Conservation (phyloP, 257 asterid genomes). For the Solanum sparsipilum region DNA sequence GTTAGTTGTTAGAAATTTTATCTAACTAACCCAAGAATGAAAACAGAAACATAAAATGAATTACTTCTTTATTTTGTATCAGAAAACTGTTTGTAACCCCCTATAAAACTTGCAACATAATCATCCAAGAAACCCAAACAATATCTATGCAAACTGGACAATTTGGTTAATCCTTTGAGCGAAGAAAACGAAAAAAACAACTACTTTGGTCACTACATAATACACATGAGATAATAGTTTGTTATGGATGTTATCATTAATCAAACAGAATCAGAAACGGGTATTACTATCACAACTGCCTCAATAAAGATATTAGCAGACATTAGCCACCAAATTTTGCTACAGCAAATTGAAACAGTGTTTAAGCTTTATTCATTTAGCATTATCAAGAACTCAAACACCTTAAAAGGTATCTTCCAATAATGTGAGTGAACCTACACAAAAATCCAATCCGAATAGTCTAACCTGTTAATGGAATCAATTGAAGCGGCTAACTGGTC, state of each 20-base stretch:
- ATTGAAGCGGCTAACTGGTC: slow-evolving; percentile 68
- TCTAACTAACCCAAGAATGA: background rate
- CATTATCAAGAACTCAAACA: background rate
- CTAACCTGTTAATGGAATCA: slow-evolving; percentile 94
- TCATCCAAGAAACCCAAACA: background rate
- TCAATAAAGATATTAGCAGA: background rate
- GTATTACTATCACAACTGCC: background rate
- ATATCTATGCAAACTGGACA: background rate
- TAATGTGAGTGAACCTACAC: background rate
- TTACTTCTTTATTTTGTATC: background rate
- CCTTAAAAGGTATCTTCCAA: background rate
- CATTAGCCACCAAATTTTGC: background rate
- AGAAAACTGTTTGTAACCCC: background rate
- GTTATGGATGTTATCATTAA: background rate
- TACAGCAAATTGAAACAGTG: background rate
- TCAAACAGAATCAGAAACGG: background rate
- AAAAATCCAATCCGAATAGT: background rate
- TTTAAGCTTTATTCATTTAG: background rate
- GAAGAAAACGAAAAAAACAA: background rate
- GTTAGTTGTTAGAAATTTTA: background rate
- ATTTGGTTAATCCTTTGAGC: background rate
- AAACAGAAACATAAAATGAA: background rate
- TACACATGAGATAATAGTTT: background rate
- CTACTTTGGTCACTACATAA: background rate
- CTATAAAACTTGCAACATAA: background rate